These are phyloP conservation scores for Fusarium abutilonis DNA, from an alignment of 2,329 filamentous ascomycete species.

Conservation along the genomic window DNA sequence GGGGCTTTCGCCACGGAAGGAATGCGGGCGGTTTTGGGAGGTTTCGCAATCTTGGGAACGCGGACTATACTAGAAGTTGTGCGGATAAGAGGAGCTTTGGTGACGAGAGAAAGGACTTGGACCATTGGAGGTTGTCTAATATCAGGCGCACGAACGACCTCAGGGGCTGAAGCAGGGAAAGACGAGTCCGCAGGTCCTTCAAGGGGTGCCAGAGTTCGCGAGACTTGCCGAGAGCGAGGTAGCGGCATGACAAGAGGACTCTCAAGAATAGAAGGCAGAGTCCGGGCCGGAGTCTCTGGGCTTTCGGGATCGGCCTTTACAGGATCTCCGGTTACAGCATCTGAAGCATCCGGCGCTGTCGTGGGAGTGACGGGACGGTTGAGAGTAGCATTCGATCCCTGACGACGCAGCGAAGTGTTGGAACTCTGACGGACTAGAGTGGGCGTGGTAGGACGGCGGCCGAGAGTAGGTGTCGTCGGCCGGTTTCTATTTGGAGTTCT, in stretches of 20 bases:
- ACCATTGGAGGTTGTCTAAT: background rate
- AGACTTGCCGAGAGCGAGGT: slow-evolving; percentile 27
- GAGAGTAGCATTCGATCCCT: slow-evolving; percentile 28
- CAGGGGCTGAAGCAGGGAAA: slow-evolving; percentile 4
- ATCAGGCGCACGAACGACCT: slow-evolving; percentile 1
- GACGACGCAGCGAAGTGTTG: slow-evolving; percentile 21
- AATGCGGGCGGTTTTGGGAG: slow-evolving; percentile 1
- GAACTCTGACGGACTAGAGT: slow-evolving; percentile 27
- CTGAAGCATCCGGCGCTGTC: background rate
- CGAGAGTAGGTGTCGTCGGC: slow-evolving; percentile 30
- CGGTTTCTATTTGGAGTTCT: slow-evolving; percentile 27
- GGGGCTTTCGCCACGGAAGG: slow-evolving; percentile 7
- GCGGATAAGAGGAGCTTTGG: slow-evolving; percentile 10
- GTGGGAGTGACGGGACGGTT: slow-evolving; percentile 29
- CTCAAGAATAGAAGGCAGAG: slow-evolving; percentile 33
- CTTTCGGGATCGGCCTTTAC: slow-evolving; percentile 18
- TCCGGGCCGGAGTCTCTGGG: slow-evolving; percentile 14
- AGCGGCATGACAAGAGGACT: slow-evolving; percentile 24
- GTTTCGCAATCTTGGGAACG: background rate
- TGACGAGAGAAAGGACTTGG: background rate
- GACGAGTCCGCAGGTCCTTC: no score
- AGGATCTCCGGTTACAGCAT: slow-evolving; percentile 12
- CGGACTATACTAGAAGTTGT: slow-evolving; percentile 1
- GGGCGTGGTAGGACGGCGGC: slow-evolving; percentile 36
- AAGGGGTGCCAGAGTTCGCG: background rate